Evolutionary conservation across 139 green algal species (phyloP), one percentile per base, ranked within the genome.

Genomic region (Spirogloea muscicola): DNA sequence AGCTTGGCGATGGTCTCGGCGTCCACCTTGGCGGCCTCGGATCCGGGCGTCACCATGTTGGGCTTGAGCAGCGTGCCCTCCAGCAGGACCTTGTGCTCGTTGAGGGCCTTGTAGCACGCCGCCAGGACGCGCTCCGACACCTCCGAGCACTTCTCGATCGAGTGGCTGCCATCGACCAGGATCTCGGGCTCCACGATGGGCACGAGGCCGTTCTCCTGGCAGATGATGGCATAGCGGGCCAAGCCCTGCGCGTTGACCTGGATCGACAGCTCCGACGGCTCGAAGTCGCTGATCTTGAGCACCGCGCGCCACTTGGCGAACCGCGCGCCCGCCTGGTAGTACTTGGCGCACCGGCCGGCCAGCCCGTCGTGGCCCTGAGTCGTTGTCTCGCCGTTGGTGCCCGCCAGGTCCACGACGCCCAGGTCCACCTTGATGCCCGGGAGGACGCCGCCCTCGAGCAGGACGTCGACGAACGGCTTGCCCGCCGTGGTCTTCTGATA

Each of bases 131-230:
- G 64, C 77, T 88, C 81, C 3, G 74, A 84, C 5, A 88, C 83
- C 67, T 79, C 71, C 0, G 74, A 77, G 70, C 77, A 88, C 7
- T 48, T 74, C 2, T 88, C 79, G 9, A 96, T 93, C 66, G 71
- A 72, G 84, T 97, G 92, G n/a, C 46, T 41, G 25, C 93, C 93
- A 57, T 98, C 93, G 25, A 92, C 94, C 25, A 98, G 74, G 34
- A 98, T 82, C 82, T 98, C 93, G 3, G 93, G 93, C 85, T 98
- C 93, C 31, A 98, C 93, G 46, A 98, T 94, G 1, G 93, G 93
- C 2, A 97, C 90, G 25, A 98, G 69, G 0, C 88, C 91, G 16
- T 81, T 83, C 48, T 75, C 58, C 40, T 98, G 93, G 72, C 84
- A 93, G 27, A 96, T 90, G 3, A 83, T 84, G 27, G 94, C 94